Conservation (phyloP, 2,329 filamentous ascomycete species). For the Sclerotinia trifoliorum region DNA sequence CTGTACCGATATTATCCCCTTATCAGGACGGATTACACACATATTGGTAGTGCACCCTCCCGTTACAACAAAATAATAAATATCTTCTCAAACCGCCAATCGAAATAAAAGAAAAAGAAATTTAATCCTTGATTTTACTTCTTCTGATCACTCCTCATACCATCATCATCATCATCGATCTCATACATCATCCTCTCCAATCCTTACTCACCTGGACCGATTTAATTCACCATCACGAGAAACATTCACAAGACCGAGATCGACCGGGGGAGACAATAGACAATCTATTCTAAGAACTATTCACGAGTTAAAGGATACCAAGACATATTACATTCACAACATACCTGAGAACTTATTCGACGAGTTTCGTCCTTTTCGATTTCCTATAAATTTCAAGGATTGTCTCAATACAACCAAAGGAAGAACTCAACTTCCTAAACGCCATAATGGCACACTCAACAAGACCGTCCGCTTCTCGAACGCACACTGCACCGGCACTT, state of each 20-base stretch:
- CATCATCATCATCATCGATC: not conserved
- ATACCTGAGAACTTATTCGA: not conserved
- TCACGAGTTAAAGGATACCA: not conserved
- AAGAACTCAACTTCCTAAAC: conserved; percentile 9
- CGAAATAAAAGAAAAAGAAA: not conserved
- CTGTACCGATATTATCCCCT: not conserved
- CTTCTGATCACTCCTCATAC: conserved; percentile 2
- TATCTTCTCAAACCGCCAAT: not conserved
- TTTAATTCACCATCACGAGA: conserved; percentile 17
- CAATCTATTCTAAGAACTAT: not conserved
- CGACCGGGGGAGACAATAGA: not conserved
- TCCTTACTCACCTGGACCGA: conserved; percentile 7
- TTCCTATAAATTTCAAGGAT: not conserved
- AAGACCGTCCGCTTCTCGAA: conserved; percentile 33
- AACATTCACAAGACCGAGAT: conserved; percentile 20
- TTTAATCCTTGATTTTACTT: not conserved
- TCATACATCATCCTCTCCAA: not conserved
- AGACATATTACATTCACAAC: too few species aligned
- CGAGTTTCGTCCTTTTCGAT: not conserved
- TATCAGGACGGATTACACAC: conserved; percentile 12
- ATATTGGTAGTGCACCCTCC: not conserved
- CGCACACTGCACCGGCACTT: conserved; percentile 26
- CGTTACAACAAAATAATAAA: not conserved
- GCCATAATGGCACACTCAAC: conserved; percentile 35
- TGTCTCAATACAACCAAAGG: not conserved